Evolutionary conservation across 2,329 filamentous ascomycete genomes (phyloP).

Genomic region (Sporothrix pallida): DNA sequence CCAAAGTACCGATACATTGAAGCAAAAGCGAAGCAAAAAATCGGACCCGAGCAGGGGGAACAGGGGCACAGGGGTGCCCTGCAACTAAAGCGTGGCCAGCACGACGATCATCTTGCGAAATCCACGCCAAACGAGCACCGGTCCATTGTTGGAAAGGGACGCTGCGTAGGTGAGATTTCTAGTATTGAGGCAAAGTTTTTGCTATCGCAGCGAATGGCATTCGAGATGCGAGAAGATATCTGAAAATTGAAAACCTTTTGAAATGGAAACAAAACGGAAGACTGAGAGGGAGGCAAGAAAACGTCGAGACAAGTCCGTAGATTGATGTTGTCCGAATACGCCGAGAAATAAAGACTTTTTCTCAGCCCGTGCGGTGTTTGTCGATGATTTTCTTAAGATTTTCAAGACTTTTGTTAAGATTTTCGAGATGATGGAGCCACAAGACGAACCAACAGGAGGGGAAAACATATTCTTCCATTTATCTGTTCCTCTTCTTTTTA

Average conservation of each 20-base stretch:
- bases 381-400: not conserved
- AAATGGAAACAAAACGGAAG: not conserved
- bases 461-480: not conserved
- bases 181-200: not conserved
- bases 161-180: slow-evolving; percentile 5
- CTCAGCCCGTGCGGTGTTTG: not conserved
- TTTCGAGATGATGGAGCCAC: not conserved
- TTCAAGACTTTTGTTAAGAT: not conserved
- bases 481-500: not conserved
- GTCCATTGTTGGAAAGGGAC: not conserved
- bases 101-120: not conserved
- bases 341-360: not conserved
- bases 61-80: not conserved
- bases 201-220: slow-evolving; percentile 13
- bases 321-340: not conserved
- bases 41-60: not conserved
- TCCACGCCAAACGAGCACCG: not conserved
- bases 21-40: not conserved
- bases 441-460: too few species aligned
- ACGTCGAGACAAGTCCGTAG: not conserved
- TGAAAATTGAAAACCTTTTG: rapidly evolving
- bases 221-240: not conserved
- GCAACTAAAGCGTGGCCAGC: slow-evolving; percentile 10
- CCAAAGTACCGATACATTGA: slow-evolving; percentile 12
- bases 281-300: not conserved